A percentile compares a stretch with the other conserved stretches of the same genome.
These are phyloP conservation scores for Xylariaceae sp. DNA, from an alignment of 2,329 filamentous ascomycete species.

Conservation along the genomic window DNA sequence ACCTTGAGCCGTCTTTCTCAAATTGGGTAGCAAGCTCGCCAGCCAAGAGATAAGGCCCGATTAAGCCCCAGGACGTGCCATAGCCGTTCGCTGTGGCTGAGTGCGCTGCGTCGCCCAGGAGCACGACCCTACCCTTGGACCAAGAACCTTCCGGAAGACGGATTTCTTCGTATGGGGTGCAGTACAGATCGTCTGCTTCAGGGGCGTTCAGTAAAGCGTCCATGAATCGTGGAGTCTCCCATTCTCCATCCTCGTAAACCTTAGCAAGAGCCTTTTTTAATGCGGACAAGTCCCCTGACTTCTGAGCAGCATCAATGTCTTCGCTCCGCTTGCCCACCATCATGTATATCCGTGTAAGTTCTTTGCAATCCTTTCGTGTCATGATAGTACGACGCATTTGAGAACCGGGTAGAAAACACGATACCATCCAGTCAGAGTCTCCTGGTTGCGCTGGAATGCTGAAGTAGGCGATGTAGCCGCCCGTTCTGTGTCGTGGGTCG, in stretches of 20 bases:
- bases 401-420: slow-evolving; percentile 6
- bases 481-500: slow-evolving; percentile 17
- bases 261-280: slow-evolving; percentile 39
- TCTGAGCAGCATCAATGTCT: slow-evolving; percentile 6
- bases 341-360: slow-evolving; percentile 19
- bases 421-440: slow-evolving; percentile 8
- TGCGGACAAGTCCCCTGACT: slow-evolving; percentile 23
- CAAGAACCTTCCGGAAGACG: slow-evolving; percentile 19
- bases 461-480: slow-evolving; percentile 26
- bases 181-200: slow-evolving; percentile 41
- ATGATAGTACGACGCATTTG: slow-evolving; percentile 5
- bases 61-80: slow-evolving; percentile 40
- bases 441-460: slow-evolving; percentile 18
- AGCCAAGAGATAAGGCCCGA: slow-evolving; percentile 49
- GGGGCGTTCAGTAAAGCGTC: slow-evolving; percentile 30
- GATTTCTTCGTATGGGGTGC: slow-evolving; percentile 38
- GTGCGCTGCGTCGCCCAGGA: slow-evolving; percentile 47
- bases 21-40: slow-evolving; percentile 37
- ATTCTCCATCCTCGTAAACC: slow-evolving; percentile 42
- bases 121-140: slow-evolving; percentile 36
- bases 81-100: slow-evolving; percentile 43
- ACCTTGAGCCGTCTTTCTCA: slow-evolving; percentile 2
- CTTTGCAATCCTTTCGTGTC: slow-evolving; percentile 19
- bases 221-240: slow-evolving; percentile 38
- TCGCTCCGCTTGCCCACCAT: slow-evolving; percentile 3